Conservation (phyloP, 352 stramenopile genomes). For the Pilasporangium apinafurcum region DNA sequence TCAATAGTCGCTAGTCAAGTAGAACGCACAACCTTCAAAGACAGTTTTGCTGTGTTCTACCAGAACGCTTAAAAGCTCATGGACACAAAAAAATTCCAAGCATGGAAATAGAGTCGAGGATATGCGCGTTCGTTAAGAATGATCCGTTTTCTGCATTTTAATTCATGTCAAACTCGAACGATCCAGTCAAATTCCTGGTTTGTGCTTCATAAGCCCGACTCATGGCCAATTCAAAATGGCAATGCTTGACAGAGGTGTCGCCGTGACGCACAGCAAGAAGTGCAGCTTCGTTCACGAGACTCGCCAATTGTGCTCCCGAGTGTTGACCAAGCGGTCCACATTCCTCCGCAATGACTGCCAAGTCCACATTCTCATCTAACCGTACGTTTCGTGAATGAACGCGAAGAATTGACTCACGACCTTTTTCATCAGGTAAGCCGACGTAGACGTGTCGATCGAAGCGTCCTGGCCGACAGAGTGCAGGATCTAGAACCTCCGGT, state of each 20-base stretch:
- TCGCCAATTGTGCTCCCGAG: slow-evolving; percentile 71
- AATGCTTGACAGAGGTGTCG: slow-evolving; percentile 49
- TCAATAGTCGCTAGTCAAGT: too few relatives aligned
- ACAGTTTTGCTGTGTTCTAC: too few relatives aligned
- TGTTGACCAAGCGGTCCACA: slow-evolving; percentile 53
- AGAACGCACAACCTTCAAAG: too few relatives aligned
- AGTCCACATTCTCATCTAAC: slow-evolving; percentile 45
- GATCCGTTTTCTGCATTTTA: too few relatives aligned
- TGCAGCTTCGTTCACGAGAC: slow-evolving; percentile 79
- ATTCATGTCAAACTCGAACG: slow-evolving; percentile 49
- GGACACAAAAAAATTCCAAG: too few relatives aligned
- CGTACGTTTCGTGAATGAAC: slow-evolving; percentile 62
- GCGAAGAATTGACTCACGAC: slow-evolving; percentile 76
- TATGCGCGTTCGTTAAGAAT: too few relatives aligned
- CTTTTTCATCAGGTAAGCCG: slow-evolving; percentile 89
- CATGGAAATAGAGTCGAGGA: too few relatives aligned
- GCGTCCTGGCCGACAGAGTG: slow-evolving; percentile 92
- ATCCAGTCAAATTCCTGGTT: slow-evolving; percentile 46
- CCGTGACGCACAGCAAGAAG: slow-evolving; percentile 69
- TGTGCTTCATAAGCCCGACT: slow-evolving; percentile 55
- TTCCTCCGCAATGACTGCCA: slow-evolving; percentile 41
- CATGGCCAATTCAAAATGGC: slow-evolving; percentile 75
- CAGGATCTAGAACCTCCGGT: slow-evolving; percentile 93
- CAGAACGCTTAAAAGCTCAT: too few relatives aligned
- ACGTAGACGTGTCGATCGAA: slow-evolving; percentile 97